Evolutionary conservation across 208 protist genomes (phyloP), one percentile per base, ranked within the genome.

Genomic region (Leishmania mexicana): DNA sequence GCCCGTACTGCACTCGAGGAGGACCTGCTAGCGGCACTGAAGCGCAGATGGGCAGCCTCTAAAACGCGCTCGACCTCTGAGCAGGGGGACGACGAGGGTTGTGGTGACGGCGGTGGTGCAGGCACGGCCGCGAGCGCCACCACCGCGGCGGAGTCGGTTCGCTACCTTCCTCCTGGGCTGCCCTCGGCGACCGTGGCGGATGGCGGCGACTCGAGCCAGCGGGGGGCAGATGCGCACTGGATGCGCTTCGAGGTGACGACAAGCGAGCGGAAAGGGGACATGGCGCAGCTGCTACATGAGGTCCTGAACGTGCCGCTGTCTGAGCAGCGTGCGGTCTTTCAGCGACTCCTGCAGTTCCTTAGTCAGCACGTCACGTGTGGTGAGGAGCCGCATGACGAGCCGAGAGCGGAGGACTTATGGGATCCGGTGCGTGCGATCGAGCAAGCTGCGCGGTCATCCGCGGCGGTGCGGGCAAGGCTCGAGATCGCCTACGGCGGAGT

Each of bases 271-370:
- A 84, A 80, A 57, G 68, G 87, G 0, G 83, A 75, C 15, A 81
- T 93, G 67, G 89, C 85, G 57, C 78, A 89, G 81, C 83, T 86
- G 17, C 65, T 96, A 70, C 85, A 93, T 70, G 76, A 76, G 71
- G 73, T 79, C 74, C 78, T 89, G 74, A 90, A 89, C 76, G 78
- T 71, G 21, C 62, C 79, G 24, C 73, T 75, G 53, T 75, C 42
- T 11, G 81, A 42, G 40, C 83, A 87, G 84, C 75, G 76, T 2
- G 58, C 54, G 49, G 49, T 72, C 70, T 87, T 90, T 57, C 49
- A 53, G 15, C 51, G 71, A 45, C 84, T 85, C 11, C 78, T 88
- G 38, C 54, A 71, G 31, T 85, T 79, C 64, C 78, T 90, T 28
- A 35, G n/a, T 1, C 64, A 81, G 40, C 71, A 83, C 42, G 80